Percentiles rank a stretch among this genome's conserved stretches.
These are phyloP conservation scores for Ceratocystis destructans DNA, from an alignment of 2,329 filamentous ascomycete species.

Conservation along the genomic window DNA sequence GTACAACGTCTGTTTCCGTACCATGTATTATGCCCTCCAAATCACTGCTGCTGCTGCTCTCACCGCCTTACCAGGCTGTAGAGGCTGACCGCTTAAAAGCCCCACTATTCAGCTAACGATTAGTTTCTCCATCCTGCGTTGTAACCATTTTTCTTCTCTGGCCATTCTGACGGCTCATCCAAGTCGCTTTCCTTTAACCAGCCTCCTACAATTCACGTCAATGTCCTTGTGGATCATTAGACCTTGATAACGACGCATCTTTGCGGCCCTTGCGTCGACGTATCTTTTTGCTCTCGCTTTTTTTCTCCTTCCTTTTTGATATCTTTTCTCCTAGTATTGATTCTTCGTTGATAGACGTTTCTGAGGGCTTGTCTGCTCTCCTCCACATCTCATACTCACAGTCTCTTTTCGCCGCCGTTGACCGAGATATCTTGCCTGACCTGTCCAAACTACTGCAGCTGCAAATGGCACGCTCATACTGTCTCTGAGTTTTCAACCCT, in stretches of 20 bases:
- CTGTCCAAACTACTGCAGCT: neutral
- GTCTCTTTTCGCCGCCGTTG: neutral
- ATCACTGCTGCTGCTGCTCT: neutral
- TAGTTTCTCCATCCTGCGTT: neutral
- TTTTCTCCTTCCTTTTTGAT: neutral
- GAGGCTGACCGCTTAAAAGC: neutral
- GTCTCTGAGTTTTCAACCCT: neutral
- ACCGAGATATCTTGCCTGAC: neutral
- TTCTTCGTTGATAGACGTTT: neutral
- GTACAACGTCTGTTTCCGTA: too few relatives aligned
- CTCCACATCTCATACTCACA: too few relatives aligned
- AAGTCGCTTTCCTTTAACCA: constrained; percentile 2
- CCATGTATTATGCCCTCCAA: neutral
- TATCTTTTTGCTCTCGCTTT: neutral
- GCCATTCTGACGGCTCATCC: neutral
- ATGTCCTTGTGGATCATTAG: neutral
- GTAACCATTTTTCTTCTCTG: neutral
- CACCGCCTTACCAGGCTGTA: neutral
- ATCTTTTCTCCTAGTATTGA: neutral
- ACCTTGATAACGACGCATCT: neutral
- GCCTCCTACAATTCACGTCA: constrained; percentile 10
- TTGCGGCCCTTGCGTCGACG: neutral
- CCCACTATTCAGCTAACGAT: neutral
- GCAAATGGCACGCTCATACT: neutral
- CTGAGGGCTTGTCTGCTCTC: too few relatives aligned